Conservation (phyloP, 768 basidiomycete genomes). For the Holtermannia corniformis region DNA sequence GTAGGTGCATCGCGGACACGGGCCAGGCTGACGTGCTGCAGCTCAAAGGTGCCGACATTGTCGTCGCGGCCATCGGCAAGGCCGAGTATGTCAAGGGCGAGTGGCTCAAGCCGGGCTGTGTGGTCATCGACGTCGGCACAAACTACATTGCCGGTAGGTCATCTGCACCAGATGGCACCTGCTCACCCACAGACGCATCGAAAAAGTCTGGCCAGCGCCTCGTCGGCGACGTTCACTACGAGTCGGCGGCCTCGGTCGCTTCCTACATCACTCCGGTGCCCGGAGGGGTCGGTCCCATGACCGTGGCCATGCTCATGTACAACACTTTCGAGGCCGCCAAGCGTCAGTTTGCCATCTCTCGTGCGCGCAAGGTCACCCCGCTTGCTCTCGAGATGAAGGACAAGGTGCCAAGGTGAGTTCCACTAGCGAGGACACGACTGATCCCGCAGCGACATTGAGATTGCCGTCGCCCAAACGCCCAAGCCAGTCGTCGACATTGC, state of each 20-base stretch:
- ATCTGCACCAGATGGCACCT: neutral
- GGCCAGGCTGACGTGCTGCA: slow-evolving; percentile 40
- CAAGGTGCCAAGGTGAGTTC: slow-evolving; percentile 87
- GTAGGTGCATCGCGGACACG: slow-evolving; percentile 48
- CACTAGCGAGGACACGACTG: too few relatives aligned
- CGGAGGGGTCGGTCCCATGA: slow-evolving; percentile 99
- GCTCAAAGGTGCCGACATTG: slow-evolving; percentile 78
- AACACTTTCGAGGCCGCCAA: slow-evolving; percentile 81
- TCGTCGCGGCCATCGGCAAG: slow-evolving; percentile 95
- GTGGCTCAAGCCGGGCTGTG: slow-evolving; percentile 90
- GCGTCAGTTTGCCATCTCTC: slow-evolving; percentile 62
- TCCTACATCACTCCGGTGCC: slow-evolving; percentile 95
- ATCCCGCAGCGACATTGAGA: slow-evolving; percentile 96
- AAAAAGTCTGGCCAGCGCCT: slow-evolving; percentile 94
- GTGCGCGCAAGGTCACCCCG: slow-evolving; percentile 62
- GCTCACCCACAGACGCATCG: slow-evolving; percentile 28
- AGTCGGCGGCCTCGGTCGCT: slow-evolving; percentile 63
- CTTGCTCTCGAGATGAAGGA: slow-evolving; percentile 67
- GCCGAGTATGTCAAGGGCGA: slow-evolving; percentile 80
- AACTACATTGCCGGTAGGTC: slow-evolving; percentile 81
- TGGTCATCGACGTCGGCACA: slow-evolving; percentile 96
- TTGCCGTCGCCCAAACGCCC: slow-evolving; percentile 86
- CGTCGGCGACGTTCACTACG: slow-evolving; percentile 89
- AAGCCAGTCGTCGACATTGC: slow-evolving; percentile 80
- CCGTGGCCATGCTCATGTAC: slow-evolving; percentile 93